Base-by-base conservation (phyloP, 73 alveolate genomes). In the Paramecium biaurelia region DNA sequence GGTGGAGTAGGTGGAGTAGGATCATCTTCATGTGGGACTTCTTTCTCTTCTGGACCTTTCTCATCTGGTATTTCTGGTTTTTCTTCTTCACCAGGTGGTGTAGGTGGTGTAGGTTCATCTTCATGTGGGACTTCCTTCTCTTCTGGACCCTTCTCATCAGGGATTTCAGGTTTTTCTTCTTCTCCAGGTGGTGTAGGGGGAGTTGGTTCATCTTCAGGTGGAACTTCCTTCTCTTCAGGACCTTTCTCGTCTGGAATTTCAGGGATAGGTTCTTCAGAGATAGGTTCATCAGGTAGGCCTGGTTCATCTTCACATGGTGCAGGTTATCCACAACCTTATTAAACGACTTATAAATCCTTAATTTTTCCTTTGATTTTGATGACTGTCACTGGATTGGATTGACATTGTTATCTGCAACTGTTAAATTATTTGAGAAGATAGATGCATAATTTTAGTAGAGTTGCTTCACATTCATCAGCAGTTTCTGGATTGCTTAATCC, bases 301-400 rank as follows among this genome's bases (percentile, higher is more conserved):
- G 87, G 87, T 74, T 74, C 87, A 63, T 63, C 84, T 42, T 79
- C 90, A 45, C 90, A 79, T 14, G 90, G 90, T 43, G 90, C 63
- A 37, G 45, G 74, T 23, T 26, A 21, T 42, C 90, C 70, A 26
- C 90, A 79, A 8, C 90, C 90, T 45, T 79, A 45, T 79, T 79
- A 45, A 20, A 79, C 90, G n/a, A 79, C 74, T 79, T 79, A 72
- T 30, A 79, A 45, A 7, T 79, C 90, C 90, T 79, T 79, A 45
- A 79, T 79, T 14, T 79, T 79, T 79, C 90, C 90, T 1, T 79
- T 79, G 56, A 79, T 79, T 79, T 45, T 79, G 14, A 79, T 79
- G 32, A 79, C 90, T n/a, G 90, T 79, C 42, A 79, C 90, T 6
- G 90, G 90, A n/a, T 42, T 79, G 2, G 70, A 43, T 32, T 15